Conservation (phyloP, 495 filamentous ascomycete species). For the Penicillium verhagenii region DNA sequence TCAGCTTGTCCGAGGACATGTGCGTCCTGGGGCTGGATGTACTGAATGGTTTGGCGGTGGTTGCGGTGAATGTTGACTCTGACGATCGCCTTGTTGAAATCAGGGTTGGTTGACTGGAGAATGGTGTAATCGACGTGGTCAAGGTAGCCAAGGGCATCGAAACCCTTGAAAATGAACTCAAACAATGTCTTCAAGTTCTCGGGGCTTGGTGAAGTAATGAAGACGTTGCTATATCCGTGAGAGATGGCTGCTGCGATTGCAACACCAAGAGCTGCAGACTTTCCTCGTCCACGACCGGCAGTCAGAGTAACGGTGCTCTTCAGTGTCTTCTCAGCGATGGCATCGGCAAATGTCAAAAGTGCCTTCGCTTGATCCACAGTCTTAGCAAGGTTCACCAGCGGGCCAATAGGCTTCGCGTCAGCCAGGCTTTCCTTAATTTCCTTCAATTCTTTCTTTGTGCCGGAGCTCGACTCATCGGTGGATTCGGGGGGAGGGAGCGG, state of each 20-base stretch:
- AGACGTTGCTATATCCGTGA: slow-evolving; percentile 98
- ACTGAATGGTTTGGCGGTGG: slow-evolving; percentile 97
- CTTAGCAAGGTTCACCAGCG: slow-evolving; percentile 77
- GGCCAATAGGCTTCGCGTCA: slow-evolving; percentile 82
- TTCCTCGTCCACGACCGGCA: slow-evolving; percentile 92
- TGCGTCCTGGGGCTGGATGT: slow-evolving; percentile 93
- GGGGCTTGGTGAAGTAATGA: slow-evolving; percentile 97
- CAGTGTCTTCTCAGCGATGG: slow-evolving; percentile 94
- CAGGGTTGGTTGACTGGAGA: slow-evolving; percentile 96
- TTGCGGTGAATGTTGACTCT: slow-evolving; percentile 93
- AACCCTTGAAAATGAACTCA: slow-evolving; percentile 98
- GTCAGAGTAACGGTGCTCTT: slow-evolving; percentile 91
- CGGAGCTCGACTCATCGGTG: slow-evolving; percentile 62
- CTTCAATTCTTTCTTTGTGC: slow-evolving; percentile 73
- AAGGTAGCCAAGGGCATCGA: slow-evolving; percentile 87
- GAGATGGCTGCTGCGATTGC: slow-evolving; percentile 92
- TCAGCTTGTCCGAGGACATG: slow-evolving; percentile 95
- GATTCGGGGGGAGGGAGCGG: slow-evolving; percentile 69
- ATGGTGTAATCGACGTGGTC: slow-evolving; percentile 98
- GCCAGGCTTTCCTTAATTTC: slow-evolving; percentile 82
- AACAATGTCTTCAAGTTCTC: slow-evolving; percentile 99
- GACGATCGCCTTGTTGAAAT: slow-evolving; percentile 99
- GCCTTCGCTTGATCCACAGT: slow-evolving; percentile 96
- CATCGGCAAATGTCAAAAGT: slow-evolving; percentile 90
- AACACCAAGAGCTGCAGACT: slow-evolving; percentile 92